Evolutionary conservation across 768 basidiomycete species (phyloP).

Genomic region (Rickenella mellea): DNA sequence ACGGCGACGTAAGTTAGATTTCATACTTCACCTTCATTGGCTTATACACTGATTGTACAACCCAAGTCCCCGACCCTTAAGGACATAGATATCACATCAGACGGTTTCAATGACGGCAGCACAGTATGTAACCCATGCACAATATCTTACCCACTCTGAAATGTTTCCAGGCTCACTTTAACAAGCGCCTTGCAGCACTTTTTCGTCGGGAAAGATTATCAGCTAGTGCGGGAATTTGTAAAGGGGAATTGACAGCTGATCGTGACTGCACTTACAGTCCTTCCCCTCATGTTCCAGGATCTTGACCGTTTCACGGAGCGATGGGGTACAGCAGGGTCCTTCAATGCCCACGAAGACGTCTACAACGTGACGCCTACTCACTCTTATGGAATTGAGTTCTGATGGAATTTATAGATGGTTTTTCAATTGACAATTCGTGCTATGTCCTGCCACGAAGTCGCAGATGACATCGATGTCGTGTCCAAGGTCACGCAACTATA

Average conservation of each 20-base stretch:
- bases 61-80: conserved; percentile 13
- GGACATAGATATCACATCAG: conserved; percentile 16
- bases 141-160: conserved; percentile 64
- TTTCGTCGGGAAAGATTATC: conserved; percentile 55
- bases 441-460: conserved; percentile 59
- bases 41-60: conserved; percentile 8
- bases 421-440: conserved; percentile 69
- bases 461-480: conserved; percentile 54
- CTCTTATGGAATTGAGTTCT: background rate
- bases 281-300: conserved; percentile 58
- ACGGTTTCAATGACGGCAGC: no score
- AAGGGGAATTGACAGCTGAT: conserved; percentile 2
- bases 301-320: conserved; percentile 47
- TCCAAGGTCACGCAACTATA: conserved; percentile 55
- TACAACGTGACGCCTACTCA: conserved; percentile 40
- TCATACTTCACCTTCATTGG: background rate
- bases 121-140: conserved; percentile 13
- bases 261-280: conserved; percentile 32
- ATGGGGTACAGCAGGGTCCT: conserved; percentile 55
- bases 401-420: conserved; percentile 28
- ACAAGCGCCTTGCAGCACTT: conserved; percentile 51
- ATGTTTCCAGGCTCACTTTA: conserved; percentile 53
- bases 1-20: conserved; percentile 63
- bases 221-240: conserved; percentile 28
- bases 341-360: conserved; percentile 65